Evolutionary conservation across 768 basidiomycete species (phyloP).

Genomic region (Austroboletus eburneus): DNA sequence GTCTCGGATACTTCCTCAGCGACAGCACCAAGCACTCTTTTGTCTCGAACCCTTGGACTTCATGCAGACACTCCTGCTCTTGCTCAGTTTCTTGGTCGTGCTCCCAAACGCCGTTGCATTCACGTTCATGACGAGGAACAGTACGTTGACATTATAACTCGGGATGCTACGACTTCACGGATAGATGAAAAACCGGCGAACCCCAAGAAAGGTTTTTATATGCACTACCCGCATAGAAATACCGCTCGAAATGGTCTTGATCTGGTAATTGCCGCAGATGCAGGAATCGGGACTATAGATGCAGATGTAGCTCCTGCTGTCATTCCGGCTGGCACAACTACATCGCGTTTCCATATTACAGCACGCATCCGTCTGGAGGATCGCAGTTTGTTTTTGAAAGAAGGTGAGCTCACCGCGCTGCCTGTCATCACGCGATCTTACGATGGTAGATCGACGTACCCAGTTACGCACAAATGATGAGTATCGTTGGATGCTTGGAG

Average conservation of each 20-base stretch:
- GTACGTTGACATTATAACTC: constrained; percentile 31
- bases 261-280: constrained; percentile 14
- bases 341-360: constrained; percentile 44
- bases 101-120: constrained; percentile 39
- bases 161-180: constrained; percentile 4
- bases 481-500: constrained; percentile 45
- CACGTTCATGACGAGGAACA: constrained; percentile 33
- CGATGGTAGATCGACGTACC: constrained; percentile 31
- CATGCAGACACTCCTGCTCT: constrained; percentile 50
- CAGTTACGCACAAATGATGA: constrained; percentile 27
- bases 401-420: constrained; percentile 25
- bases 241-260: constrained; percentile 37
- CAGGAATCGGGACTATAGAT: background rate
- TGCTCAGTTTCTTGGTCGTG: constrained; percentile 46
- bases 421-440: constrained; percentile 5
- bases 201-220: constrained; percentile 29
- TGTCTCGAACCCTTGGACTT: constrained; percentile 46
- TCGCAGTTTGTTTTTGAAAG: constrained; percentile 41
- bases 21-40: constrained; percentile 32
- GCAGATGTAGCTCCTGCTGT: background rate
- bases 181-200: background rate
- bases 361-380: constrained; percentile 42
- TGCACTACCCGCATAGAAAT: constrained; percentile 40
- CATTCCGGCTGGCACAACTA: constrained; percentile 15
- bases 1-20: constrained; percentile 1